phyloP scores from a whole-genome alignment of 495 filamentous ascomycete genomes.

The Podospora appendiculata region DNA sequence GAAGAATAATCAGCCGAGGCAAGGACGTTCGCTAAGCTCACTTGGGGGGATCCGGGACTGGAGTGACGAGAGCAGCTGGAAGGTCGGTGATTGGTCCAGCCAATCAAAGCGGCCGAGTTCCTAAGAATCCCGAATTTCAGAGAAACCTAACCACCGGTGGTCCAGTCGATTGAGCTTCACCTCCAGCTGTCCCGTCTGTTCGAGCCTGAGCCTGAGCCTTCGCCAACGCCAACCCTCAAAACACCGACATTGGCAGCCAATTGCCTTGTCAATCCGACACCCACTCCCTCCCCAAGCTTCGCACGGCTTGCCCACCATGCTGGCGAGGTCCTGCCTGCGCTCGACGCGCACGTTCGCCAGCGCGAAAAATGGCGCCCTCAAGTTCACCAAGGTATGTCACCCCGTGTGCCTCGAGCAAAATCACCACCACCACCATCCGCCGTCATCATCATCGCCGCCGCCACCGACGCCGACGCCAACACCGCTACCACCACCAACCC shows the following conservation, averaged over 20 bases:
- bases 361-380: slow-evolving; percentile 53
- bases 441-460: not conserved
- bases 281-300: slow-evolving; percentile 30
- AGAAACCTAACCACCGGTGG: slow-evolving; percentile 23
- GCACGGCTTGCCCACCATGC: slow-evolving; percentile 58
- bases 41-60: too few species aligned
- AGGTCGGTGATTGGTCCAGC: slow-evolving; percentile 13
- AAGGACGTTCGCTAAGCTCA: too few species aligned
- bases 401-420: slow-evolving; percentile 7
- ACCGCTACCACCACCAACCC: too few species aligned
- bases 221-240: slow-evolving; percentile 13
- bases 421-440: slow-evolving; percentile 1
- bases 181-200: not conserved
- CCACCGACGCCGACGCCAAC: too few species aligned
- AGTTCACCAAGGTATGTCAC: slow-evolving; percentile 51
- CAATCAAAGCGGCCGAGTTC: slow-evolving; percentile 19
- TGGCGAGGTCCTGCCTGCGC: slow-evolving; percentile 79
- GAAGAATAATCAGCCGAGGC: not conserved
- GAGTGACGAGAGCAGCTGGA: too few species aligned
- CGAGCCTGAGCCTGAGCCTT: slow-evolving; percentile 17
- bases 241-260: slow-evolving; percentile 30
- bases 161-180: slow-evolving; percentile 12
- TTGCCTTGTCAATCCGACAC: slow-evolving; percentile 30
- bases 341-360: slow-evolving; percentile 69
- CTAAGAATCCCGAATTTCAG: slow-evolving; percentile 32